Evolutionary conservation across 2,329 filamentous ascomycete genomes (phyloP).

Genomic region (Aspergillus caelatus): DNA sequence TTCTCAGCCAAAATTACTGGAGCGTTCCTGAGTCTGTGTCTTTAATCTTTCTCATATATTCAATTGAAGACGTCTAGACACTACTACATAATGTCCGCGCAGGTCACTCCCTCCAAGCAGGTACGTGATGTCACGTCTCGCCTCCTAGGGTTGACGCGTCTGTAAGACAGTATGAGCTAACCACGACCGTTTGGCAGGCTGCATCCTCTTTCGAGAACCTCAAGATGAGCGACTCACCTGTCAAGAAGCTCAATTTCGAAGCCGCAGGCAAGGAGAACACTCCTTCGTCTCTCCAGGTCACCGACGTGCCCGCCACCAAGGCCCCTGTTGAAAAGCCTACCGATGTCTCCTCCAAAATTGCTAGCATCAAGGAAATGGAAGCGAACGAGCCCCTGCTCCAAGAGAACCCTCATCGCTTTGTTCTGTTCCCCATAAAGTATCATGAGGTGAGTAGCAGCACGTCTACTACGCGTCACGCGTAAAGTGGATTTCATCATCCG

Average conservation of each 20-base stretch:
- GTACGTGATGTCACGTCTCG: constrained; percentile 54
- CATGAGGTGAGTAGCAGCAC: constrained; percentile 77
- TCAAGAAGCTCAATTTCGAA: constrained; percentile 85
- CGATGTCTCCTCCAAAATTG: constrained; percentile 45
- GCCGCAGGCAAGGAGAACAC: constrained; percentile 80
- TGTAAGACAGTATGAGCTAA: constrained; percentile 37
- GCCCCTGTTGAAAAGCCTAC: constrained; percentile 50
- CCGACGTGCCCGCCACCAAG: constrained; percentile 61
- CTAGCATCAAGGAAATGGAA: constrained; percentile 68
- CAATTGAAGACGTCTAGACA: constrained; percentile 32
- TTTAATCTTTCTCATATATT: constrained; percentile 19
- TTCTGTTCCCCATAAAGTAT: constrained; percentile 98
- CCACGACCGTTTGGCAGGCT: constrained; percentile 61
- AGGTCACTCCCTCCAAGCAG: constrained; percentile 75
- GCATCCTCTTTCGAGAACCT: constrained; percentile 83
- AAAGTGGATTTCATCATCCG: constrained; percentile 53
- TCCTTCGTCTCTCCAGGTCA: constrained; percentile 53
- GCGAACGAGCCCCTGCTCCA: constrained; percentile 86
- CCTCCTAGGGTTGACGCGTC: constrained; percentile 36
- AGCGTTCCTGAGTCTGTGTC: constrained; percentile 26
- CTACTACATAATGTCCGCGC: constrained; percentile 66
- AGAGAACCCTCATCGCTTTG: constrained; percentile 95
- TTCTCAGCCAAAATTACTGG: constrained; percentile 16
- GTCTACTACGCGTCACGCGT: constrained; percentile 66
- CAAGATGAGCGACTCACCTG: constrained; percentile 84